Conservation (phyloP, 2,329 filamentous ascomycete species). For the Colletotrichum eleusines region DNA sequence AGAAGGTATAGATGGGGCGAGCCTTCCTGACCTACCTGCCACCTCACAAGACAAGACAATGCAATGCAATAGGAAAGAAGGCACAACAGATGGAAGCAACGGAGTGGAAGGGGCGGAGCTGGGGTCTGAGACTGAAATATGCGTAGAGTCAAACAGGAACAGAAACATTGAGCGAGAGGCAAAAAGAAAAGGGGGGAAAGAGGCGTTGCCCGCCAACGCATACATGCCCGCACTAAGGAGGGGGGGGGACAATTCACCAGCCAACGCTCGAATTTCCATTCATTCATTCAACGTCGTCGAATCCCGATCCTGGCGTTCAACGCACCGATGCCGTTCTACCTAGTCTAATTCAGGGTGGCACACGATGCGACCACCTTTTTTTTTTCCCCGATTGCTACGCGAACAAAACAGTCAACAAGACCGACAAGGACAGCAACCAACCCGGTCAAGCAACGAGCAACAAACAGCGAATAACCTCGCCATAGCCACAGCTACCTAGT, state of each 20-base stretch:
- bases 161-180: slow-evolving; percentile 32
- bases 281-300: too few species aligned
- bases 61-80: neutral
- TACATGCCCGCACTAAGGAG: slow-evolving; percentile 19
- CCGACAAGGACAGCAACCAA: neutral
- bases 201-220: slow-evolving; percentile 31
- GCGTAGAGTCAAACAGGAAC: neutral
- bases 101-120: neutral
- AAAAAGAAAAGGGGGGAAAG: neutral
- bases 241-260: slow-evolving; percentile 3
- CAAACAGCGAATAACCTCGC: neutral
- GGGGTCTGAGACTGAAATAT: neutral
- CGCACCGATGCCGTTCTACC: neutral
- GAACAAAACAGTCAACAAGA: too few species aligned
- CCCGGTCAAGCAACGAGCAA: neutral
- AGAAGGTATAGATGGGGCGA: slow-evolving; percentile 11
- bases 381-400: neutral
- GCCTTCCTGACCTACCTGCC: slow-evolving; percentile 28
- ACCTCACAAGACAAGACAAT: slow-evolving; percentile 25
- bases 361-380: neutral
- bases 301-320: neutral
- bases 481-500: neutral
- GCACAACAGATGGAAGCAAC: neutral
- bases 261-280: neutral
- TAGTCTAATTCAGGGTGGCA: neutral